Base-by-base conservation (phyloP, 75 land plant genomes). In the Larix kaempferi region DNA sequence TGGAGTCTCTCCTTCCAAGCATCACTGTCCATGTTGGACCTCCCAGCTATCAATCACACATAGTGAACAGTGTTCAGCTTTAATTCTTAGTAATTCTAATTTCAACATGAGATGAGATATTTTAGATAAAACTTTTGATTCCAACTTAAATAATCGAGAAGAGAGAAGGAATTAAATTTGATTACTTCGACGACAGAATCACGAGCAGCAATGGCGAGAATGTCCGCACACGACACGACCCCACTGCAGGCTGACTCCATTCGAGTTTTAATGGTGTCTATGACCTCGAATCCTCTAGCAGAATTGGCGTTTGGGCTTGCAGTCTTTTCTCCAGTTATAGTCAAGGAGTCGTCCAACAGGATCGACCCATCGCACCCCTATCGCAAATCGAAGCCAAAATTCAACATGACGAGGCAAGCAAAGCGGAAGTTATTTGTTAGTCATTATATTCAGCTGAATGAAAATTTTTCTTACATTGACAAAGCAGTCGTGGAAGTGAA, bases 281-380 rank as follows among this genome's bases (percentile, higher is more conserved):
- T 76, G 57, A 85, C 88, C 7, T 85, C 85, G n/a, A 78, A 80
- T 29, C 90, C 90, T 33, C 88, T 80, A 13, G 71, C 41, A 8
- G 90, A 87, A 61, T 80, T 80, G 16, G 16, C 74, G 73, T 91
- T 91, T 13, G 91, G 86, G 1, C 2, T 13, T 5, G 93, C 87
- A 2, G 76, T 74, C 57, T 89, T 82, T 83, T 91, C 93, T 15
- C 83, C 80, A 4, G 59, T 63, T 17, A 85, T 63, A 1, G 44
- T 49, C 1, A 57, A 35, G 8, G 82, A 81, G 26, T 88, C 89
- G 62, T 87, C 89, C 61, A 91, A 58, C 59, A 91, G 82, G 10
- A 91, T 52, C 2, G 93, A 91, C 13, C 84, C 93, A 83, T 91
- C 93, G 54, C 93, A 91, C 5, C 93, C 93, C 86, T 82, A 82